Conservation (phyloP, 108 stramenopile genomes). For the Nitzschia putrida region DNA sequence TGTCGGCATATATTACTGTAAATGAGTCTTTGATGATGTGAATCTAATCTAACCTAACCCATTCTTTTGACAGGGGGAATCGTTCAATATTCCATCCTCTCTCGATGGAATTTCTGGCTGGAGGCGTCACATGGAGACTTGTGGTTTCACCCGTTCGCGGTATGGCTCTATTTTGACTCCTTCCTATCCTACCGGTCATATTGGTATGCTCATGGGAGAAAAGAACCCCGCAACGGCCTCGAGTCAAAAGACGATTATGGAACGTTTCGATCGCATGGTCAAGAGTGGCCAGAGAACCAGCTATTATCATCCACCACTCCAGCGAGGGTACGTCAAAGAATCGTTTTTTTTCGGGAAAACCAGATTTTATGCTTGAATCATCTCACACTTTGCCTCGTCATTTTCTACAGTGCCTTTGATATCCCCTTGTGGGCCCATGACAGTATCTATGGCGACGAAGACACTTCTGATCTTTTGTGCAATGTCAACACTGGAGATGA, state of each 20-base stretch:
- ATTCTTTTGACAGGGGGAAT: slow-evolving; percentile 51
- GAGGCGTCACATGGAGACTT: slow-evolving; percentile 50
- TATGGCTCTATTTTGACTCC: slow-evolving; percentile 71
- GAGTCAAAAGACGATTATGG: slow-evolving; percentile 3
- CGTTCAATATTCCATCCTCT: slow-evolving; percentile 76
- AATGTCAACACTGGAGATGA: background rate
- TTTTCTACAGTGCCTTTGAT: slow-evolving; percentile 58
- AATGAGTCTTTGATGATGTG: slow-evolving; percentile 1
- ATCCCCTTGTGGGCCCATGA: slow-evolving; percentile 79
- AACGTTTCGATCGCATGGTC: slow-evolving; percentile 46
- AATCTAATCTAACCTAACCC: background rate
- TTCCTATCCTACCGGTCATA: slow-evolving; percentile 81
- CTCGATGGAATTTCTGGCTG: slow-evolving; percentile 61
- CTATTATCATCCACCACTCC: slow-evolving; percentile 81
- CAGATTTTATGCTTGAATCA: background rate
- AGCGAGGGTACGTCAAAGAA: slow-evolving; percentile 41
- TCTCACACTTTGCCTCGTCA: background rate
- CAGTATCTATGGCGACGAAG: slow-evolving; percentile 50
- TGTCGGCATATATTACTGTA: background rate
- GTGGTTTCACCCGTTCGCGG: slow-evolving; percentile 58
- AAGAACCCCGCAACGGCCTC: slow-evolving; percentile 34
- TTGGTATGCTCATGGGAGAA: slow-evolving; percentile 75
- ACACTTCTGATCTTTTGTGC: slow-evolving; percentile 36
- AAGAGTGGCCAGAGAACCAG: slow-evolving; percentile 43
- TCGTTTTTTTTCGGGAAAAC: too few species aligned